These are phyloP conservation scores for Exidia glandulosa DNA, from an alignment of 768 basidiomycete genomes.

Conservation along the genomic window DNA sequence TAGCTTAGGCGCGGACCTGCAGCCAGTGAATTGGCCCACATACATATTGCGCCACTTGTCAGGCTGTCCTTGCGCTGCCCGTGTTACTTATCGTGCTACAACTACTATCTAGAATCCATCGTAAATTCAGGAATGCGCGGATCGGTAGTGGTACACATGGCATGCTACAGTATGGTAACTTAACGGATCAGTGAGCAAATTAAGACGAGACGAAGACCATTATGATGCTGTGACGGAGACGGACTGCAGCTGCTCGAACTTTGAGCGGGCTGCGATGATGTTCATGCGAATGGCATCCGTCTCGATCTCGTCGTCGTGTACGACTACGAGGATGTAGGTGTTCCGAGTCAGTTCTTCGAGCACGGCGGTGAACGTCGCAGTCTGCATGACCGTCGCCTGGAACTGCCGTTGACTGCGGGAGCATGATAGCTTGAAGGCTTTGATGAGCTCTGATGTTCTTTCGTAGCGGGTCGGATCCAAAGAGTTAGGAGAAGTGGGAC, in stretches of 20 bases:
- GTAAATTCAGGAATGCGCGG: no score
- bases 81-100: no score
- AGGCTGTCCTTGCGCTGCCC: no score
- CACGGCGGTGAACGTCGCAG: conserved; percentile 76
- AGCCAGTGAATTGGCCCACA: no score
- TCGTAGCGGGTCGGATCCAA: conserved; percentile 69
- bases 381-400: conserved; percentile 75
- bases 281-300: conserved; percentile 82
- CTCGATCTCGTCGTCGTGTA: conserved; percentile 84
- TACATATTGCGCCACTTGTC: no score
- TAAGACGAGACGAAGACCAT: background rate
- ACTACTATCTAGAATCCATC: no score
- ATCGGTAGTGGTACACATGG: background rate
- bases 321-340: conserved; percentile 84
- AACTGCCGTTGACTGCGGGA: conserved; percentile 78
- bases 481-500: conserved; percentile 14
- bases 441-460: conserved; percentile 86
- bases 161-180: no score
- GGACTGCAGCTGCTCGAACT: conserved; percentile 78
- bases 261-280: conserved; percentile 71
- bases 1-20: no score
- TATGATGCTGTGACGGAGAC: background rate
- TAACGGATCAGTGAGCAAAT: background rate
- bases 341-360: conserved; percentile 89
- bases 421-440: conserved; percentile 89